A percentile compares a stretch with the other conserved stretches of the same genome.
Evolutionary conservation across 768 basidiomycete species (phyloP).

Genomic region (Lactarius hatsudake): DNA sequence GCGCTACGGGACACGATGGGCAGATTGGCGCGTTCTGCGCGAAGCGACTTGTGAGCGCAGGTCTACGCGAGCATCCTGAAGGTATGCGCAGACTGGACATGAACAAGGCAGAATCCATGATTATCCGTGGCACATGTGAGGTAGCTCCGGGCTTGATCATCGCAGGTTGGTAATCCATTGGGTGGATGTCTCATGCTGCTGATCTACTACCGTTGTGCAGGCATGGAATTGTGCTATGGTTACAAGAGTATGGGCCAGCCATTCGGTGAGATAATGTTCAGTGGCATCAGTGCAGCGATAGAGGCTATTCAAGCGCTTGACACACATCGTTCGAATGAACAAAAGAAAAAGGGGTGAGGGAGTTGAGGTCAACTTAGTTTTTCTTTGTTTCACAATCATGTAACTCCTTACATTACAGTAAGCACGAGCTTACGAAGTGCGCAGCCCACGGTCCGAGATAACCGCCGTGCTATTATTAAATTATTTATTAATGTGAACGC

Average conservation of each 20-base stretch:
- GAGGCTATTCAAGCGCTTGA: slow-evolving; percentile 58
- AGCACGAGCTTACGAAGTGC: background rate
- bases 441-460: background rate
- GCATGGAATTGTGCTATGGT: slow-evolving; percentile 83
- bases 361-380: background rate
- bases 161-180: slow-evolving; percentile 48
- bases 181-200: background rate
- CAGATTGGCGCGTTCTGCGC: slow-evolving; percentile 82
- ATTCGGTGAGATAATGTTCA: slow-evolving; percentile 78
- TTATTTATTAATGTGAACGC: too few species aligned
- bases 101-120: slow-evolving; percentile 79
- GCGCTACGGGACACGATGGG: slow-evolving; percentile 74
- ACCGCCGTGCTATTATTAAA: background rate
- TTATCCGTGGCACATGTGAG: slow-evolving; percentile 74
- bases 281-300: slow-evolving; percentile 68
- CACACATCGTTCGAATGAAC: slow-evolving; percentile 31
- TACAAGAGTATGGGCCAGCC: slow-evolving; percentile 68
- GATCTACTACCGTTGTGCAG: slow-evolving; percentile 35
- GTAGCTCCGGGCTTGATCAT: slow-evolving; percentile 72
- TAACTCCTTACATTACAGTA: background rate
- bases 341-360: background rate
- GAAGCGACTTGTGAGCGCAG: slow-evolving; percentile 72
- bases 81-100: slow-evolving; percentile 82
- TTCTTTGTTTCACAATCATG: background rate
- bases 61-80: slow-evolving; percentile 69